A percentile compares a stretch with the other conserved stretches of the same genome.
phyloP scores from a whole-genome alignment of 768 basidiomycete species.

The Mycena crocata region DNA sequence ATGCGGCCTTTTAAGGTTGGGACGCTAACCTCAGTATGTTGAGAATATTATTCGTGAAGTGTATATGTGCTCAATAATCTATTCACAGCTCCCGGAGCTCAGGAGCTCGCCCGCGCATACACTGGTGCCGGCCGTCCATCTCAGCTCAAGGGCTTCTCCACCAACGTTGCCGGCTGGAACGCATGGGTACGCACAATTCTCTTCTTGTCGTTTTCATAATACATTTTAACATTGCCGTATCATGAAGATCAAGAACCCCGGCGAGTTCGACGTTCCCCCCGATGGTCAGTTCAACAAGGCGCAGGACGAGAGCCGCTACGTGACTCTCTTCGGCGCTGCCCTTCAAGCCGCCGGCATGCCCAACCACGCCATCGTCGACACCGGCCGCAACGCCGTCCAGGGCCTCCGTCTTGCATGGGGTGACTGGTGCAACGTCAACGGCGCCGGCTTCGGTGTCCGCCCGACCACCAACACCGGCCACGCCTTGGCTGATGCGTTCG shows the following conservation, averaged over 20 bases:
- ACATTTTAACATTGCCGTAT: too few species aligned
- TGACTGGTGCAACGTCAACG: conserved; percentile 47
- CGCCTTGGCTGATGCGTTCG: conserved; percentile 52
- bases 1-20: too few species aligned
- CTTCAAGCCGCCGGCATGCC: conserved; percentile 34
- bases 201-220: too few species aligned
- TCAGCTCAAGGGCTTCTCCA: conserved; percentile 55
- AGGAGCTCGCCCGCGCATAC: conserved; percentile 50
- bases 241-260: conserved; percentile 11
- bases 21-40: conserved; percentile 49
- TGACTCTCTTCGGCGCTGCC: conserved; percentile 50
- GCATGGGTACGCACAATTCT: too few species aligned
- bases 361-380: conserved; percentile 56
- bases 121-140: conserved; percentile 47
- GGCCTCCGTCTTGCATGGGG: conserved; percentile 56
- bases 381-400: conserved; percentile 56
- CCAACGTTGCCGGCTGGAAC: conserved; percentile 42
- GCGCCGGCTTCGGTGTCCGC: conserved; percentile 56
- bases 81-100: conserved; percentile 54
- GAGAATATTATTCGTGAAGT: too few species aligned
- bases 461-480: conserved; percentile 68
- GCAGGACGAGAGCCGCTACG: conserved; percentile 55
- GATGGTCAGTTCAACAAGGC: conserved; percentile 10
- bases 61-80: too few species aligned
- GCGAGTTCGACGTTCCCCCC: conserved; percentile 13